These are phyloP conservation scores for Thalassiosira sp. DNA, from an alignment of 352 stramenopile species.

Conservation along the genomic window DNA sequence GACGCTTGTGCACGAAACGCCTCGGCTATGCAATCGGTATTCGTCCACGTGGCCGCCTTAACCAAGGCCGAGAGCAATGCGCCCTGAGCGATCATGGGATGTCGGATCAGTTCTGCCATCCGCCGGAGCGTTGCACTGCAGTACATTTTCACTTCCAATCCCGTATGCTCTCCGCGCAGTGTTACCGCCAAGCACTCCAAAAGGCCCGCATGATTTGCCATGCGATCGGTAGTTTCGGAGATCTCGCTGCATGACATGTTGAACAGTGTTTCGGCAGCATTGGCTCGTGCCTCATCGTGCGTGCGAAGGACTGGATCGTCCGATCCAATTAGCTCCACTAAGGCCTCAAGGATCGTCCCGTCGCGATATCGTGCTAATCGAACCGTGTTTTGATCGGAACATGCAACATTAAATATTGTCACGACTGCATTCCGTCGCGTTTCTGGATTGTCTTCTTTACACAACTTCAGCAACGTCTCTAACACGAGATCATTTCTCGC, in stretches of 20 bases:
- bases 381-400: conserved; percentile 62
- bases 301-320: conserved; percentile 41
- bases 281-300: conserved; percentile 57
- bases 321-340: conserved; percentile 47
- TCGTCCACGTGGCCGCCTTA: conserved; percentile 58
- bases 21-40: conserved; percentile 62
- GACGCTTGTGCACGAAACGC: conserved; percentile 50
- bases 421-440: conserved; percentile 59
- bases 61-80: conserved; percentile 58
- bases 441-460: conserved; percentile 59
- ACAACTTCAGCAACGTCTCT: conserved; percentile 60
- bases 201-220: conserved; percentile 64
- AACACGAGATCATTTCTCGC: conserved; percentile 59
- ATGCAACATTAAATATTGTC: conserved; percentile 64
- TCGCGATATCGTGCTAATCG: conserved; percentile 52
- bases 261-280: conserved; percentile 64
- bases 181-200: conserved; percentile 53
- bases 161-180: conserved; percentile 36
- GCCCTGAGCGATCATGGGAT: conserved; percentile 57
- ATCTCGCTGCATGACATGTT: conserved; percentile 64
- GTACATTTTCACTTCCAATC: conserved; percentile 63
- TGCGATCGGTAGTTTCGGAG: conserved; percentile 57
- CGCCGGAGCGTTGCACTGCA: conserved; percentile 57
- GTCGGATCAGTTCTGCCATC: conserved; percentile 59
- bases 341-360: conserved; percentile 54